Evolutionary conservation across 208 protist genomes (phyloP).

Genomic region (Acanthamoeba triangularis): DNA sequence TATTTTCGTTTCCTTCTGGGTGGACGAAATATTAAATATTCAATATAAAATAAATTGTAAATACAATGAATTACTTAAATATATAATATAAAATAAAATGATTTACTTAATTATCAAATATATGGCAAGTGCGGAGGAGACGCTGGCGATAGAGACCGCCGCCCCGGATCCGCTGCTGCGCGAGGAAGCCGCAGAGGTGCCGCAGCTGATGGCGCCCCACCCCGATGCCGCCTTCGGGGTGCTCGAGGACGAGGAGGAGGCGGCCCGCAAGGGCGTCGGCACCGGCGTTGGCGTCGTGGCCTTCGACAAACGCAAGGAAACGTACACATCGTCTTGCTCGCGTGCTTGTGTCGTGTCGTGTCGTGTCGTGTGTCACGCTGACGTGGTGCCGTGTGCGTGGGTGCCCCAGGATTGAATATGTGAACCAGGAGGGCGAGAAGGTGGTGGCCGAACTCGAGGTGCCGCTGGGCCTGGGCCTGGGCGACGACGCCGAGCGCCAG

Average conservation of each 20-base stretch:
- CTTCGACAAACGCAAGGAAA: constrained; percentile 10
- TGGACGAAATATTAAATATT: too few relatives aligned
- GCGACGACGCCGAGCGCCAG: not conserved
- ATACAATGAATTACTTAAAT: too few relatives aligned
- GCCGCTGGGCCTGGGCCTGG: not conserved
- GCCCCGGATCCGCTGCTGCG: not conserved
- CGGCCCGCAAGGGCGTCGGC: constrained; percentile 5
- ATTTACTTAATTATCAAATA: not conserved
- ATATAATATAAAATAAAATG: too few relatives aligned
- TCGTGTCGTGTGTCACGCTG: too few relatives aligned
- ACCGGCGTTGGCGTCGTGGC: constrained; percentile 12
- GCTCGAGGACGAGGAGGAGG: constrained; percentile 11
- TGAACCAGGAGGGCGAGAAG: not conserved
- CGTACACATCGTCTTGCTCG: not conserved
- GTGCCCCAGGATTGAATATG: not conserved
- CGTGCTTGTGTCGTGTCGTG: too few relatives aligned
- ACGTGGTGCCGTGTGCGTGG: not conserved
- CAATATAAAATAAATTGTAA: too few relatives aligned
- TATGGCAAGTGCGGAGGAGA: not conserved
- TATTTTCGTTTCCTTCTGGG: too few relatives aligned
- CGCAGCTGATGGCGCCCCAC: constrained; percentile 4
- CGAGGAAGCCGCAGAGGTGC: not conserved
- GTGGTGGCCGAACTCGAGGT: not conserved
- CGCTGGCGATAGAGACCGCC: not conserved
- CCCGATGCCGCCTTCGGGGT: not conserved